Percentiles rank a stretch among this genome's conserved stretches.
phyloP scores from a whole-genome alignment of 352 stramenopile species.

The Saprolegnia diclina region DNA sequence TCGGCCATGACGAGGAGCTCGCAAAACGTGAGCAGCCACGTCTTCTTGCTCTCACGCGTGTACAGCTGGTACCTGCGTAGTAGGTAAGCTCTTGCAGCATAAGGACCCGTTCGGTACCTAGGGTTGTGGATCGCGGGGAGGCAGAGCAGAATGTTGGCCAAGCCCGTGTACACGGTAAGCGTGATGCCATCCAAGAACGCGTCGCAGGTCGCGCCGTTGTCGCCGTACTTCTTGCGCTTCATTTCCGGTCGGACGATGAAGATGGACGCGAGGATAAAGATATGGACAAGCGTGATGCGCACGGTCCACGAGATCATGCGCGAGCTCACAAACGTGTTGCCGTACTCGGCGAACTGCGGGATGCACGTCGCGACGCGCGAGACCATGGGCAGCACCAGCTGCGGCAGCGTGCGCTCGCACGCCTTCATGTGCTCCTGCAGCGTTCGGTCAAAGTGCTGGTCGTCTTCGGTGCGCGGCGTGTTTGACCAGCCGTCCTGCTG shows the following conservation, averaged over 20 bases:
- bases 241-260: conserved; percentile 43
- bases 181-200: conserved; percentile 45
- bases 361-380: conserved; percentile 42
- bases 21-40: conserved; percentile 62
- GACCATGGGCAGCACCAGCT: conserved; percentile 20
- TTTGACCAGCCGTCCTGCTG: not conserved
- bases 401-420: not conserved
- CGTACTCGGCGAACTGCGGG: conserved; percentile 56
- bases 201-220: conserved; percentile 43
- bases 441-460: conserved; percentile 13
- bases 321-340: conserved; percentile 71
- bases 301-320: conserved; percentile 69
- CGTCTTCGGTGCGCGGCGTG: conserved; percentile 8
- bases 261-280: conserved; percentile 45
- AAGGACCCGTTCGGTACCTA: conserved; percentile 37
- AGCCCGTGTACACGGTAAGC: conserved; percentile 54
- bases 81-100: conserved; percentile 28
- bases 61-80: conserved; percentile 18
- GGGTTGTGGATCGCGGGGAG: conserved; percentile 58
- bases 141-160: conserved; percentile 59
- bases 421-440: not conserved
- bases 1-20: conserved; percentile 71
- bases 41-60: conserved; percentile 36
- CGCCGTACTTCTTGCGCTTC: conserved; percentile 31
- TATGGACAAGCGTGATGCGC: conserved; percentile 55